Percentiles rank a stretch among this genome's conserved stretches.
phyloP scores from a whole-genome alignment of 2,329 filamentous ascomycete species.

The Verticillium zaregamsianum region DNA sequence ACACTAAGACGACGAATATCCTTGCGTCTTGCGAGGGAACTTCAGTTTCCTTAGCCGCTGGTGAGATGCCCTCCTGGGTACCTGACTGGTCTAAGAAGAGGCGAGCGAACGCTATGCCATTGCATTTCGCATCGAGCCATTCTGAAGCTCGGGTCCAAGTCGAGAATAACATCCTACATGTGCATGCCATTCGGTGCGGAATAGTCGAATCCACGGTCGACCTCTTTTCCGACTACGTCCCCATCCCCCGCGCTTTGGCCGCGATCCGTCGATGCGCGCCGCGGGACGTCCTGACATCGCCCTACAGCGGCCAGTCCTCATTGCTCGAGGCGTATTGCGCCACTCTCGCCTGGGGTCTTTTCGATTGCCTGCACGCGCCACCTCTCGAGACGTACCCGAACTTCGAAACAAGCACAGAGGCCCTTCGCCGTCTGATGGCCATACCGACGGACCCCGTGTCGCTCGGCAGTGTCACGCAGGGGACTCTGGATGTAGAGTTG shows the following conservation, averaged over 20 bases:
- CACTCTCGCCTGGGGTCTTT: neutral
- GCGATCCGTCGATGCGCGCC: neutral
- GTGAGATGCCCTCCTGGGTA: neutral
- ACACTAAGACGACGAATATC: neutral
- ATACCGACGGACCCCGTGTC: neutral
- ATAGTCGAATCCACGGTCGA: neutral
- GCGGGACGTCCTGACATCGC: neutral
- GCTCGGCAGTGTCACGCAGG: neutral
- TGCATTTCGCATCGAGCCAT: neutral
- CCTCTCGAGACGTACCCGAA: neutral
- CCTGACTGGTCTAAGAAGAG: neutral
- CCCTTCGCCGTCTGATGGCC: neutral
- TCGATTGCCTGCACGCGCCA: neutral
- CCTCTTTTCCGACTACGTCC: neutral
- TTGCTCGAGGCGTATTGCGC: neutral
- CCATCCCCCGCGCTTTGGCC: neutral
- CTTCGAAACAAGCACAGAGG: neutral
- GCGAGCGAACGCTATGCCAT: neutral
- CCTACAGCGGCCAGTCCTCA: neutral
- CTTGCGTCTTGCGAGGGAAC: neutral
- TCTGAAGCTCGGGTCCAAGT: neutral
- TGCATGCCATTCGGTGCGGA: neutral
- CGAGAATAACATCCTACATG: neutral
- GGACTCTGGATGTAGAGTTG: no score
- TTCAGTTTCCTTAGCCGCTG: no score